A percentile compares a stretch with the other conserved stretches of the same genome.
Conservation (phyloP, 2,329 filamentous ascomycete species). For the Chaetomium sp. region DNA sequence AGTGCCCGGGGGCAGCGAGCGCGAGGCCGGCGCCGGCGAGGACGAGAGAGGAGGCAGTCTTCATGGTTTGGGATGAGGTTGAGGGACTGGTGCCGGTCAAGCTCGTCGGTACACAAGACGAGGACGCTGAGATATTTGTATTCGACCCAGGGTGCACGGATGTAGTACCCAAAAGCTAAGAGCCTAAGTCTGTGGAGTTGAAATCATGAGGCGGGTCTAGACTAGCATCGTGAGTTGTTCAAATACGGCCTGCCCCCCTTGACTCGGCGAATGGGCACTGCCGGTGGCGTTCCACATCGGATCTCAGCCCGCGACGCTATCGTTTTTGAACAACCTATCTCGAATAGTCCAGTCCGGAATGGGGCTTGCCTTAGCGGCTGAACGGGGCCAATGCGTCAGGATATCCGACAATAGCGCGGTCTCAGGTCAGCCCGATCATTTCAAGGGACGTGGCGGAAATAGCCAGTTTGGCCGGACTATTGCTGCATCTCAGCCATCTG, state of each 20-base stretch:
- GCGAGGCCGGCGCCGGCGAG: conserved; percentile 21
- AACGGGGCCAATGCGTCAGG: not conserved
- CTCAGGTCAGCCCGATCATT: not conserved
- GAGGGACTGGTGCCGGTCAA: not conserved
- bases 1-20: conserved; percentile 9
- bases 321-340: not conserved
- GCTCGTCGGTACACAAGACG: not conserved
- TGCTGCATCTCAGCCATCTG: not conserved
- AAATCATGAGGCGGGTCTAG: conserved; percentile 5
- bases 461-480: not conserved
- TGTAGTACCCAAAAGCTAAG: not conserved
- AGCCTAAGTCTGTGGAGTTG: too few species aligned
- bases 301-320: conserved; percentile 6
- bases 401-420: not conserved
- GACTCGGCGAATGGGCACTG: conserved; percentile 7
- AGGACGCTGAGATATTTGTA: not conserved
- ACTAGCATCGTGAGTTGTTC: conserved; percentile 1
- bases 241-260: not conserved
- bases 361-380: not conserved
- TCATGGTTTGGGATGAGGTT: conserved; percentile 7
- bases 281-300: not conserved
- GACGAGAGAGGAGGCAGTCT: conserved; percentile 8
- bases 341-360: not conserved
- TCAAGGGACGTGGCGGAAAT: not conserved
- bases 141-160: not conserved